Conservation (phyloP, 805 yeast genomes). For the Pichia membranifaciens region DNA sequence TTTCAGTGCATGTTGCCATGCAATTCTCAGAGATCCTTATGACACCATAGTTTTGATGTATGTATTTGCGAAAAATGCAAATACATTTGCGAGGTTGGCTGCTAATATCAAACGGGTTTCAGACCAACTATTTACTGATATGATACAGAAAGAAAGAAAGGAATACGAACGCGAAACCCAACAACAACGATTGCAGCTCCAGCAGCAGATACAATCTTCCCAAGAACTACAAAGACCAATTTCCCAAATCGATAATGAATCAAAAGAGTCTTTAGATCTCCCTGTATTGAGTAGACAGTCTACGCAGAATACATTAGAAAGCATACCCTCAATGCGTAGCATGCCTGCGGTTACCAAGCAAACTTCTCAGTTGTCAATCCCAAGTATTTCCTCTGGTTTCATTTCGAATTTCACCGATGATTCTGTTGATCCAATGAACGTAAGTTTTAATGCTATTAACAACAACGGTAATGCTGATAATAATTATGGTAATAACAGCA, state of each 20-base stretch:
- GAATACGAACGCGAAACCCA: conserved; percentile 1
- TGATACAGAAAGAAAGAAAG: conserved; percentile 7
- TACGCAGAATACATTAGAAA: conserved; percentile 13
- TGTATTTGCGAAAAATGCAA: conserved; percentile 39
- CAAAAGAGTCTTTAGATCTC: conserved; percentile 5
- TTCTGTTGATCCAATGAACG: conserved; percentile 13
- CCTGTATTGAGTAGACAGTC: conserved; percentile 14
- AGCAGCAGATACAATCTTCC: conserved; percentile 1
- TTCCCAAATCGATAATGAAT: background rate
- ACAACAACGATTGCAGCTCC: conserved; percentile 2
- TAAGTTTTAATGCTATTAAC: background rate
- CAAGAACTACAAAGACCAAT: background rate
- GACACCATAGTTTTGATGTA: conserved; percentile 52
- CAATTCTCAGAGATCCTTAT: conserved; percentile 43
- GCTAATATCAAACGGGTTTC: conserved; percentile 30
- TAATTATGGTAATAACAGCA: background rate
- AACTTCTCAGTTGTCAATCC: conserved; percentile 12
- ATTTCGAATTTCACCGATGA: conserved; percentile 14
- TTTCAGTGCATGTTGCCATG: conserved; percentile 49
- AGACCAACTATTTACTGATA: conserved; percentile 18
- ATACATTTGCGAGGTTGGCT: conserved; percentile 33
- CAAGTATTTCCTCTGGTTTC: conserved; percentile 13
- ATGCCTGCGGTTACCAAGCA: conserved; percentile 10
- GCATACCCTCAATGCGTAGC: conserved; percentile 8
- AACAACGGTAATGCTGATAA: background rate